Evolutionary conservation across 495 filamentous ascomycete genomes (phyloP), one percentile per base, ranked within the genome.

Genomic region (Penicillium crystallinum): DNA sequence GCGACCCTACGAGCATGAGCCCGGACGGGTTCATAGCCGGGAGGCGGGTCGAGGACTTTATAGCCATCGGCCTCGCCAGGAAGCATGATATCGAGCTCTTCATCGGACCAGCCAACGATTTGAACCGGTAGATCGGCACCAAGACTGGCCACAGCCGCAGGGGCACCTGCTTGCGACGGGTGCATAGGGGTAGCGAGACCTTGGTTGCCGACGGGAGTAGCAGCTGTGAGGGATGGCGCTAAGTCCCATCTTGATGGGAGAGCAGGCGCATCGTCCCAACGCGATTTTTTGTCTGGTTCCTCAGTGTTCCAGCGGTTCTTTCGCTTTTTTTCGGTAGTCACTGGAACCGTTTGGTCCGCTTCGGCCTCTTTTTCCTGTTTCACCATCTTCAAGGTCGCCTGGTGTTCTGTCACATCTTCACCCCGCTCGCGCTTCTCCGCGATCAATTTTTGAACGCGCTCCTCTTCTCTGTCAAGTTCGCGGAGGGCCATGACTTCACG

Each of bases 381-480:
- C 42, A 84, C 83, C 39, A 76, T 74, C 57, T 82, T 85, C 49
- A 96, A 77, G 23, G 82, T 88, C 45, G 91, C 80, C 65, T 87
- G 65, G 65, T 90, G 81, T 58, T 87, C 81, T 33, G 72, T 66
- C 9, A 75, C 68, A 42, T 84, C 77, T 55, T 86, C 83, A n/a
- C 79, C 84, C 56, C 77, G 71, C 55, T 79, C 76, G 53, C 82
- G 74, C 71, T 87, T 86, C 53, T 95, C 87, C 46, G 85, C 80
- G 58, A 99, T 91, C 54, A 89, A 73, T 57, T 80, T 85, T 57
- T 81, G 78, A 29, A 99, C 87, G 54, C 92, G 82, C 60, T 93
- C 88, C 73, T 99, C 93, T 71, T 99, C 93, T 51, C 90, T 82
- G 68, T 99, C 92, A 17, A 99, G 64, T 55, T 99, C 93, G 50